Percentiles rank a stretch among this genome's conserved stretches.
phyloP scores from a whole-genome alignment of 495 filamentous ascomycete species.

The Penicillium ochrochloron region DNA sequence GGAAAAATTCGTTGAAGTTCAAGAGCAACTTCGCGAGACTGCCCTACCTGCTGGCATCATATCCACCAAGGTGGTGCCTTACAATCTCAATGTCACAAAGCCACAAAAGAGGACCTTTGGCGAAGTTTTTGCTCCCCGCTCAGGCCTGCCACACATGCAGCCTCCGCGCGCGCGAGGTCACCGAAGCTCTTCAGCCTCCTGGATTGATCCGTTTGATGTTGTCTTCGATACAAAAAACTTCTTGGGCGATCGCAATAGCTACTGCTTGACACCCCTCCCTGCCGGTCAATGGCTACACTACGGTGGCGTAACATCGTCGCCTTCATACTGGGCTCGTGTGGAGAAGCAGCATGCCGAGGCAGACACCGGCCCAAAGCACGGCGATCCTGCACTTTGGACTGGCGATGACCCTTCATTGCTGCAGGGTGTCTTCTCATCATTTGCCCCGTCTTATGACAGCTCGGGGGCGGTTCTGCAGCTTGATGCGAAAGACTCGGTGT shows the following conservation, averaged over 20 bases:
- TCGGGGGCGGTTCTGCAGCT: slow-evolving; percentile 72
- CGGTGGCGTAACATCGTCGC: slow-evolving; percentile 47
- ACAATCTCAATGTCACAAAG: slow-evolving; percentile 44
- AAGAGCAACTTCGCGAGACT: slow-evolving; percentile 60
- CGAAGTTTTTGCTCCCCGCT: slow-evolving; percentile 77
- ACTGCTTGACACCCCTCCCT: slow-evolving; percentile 45
- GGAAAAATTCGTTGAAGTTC: slow-evolving; percentile 52
- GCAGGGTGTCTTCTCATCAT: slow-evolving; percentile 82
- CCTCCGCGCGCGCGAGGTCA: slow-evolving; percentile 57
- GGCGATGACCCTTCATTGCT: slow-evolving; percentile 62
- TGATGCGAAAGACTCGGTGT: slow-evolving; percentile 73
- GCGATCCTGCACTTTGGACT: slow-evolving; percentile 40
- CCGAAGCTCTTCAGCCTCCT: slow-evolving; percentile 34
- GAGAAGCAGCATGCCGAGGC: slow-evolving; percentile 37
- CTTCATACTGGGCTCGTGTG: slow-evolving; percentile 47
- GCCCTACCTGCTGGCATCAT: slow-evolving; percentile 75
- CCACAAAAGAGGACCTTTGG: slow-evolving; percentile 68
- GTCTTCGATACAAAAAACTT: slow-evolving; percentile 42
- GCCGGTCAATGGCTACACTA: slow-evolving; percentile 51
- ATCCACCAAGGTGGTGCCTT: slow-evolving; percentile 68
- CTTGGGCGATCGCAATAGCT: slow-evolving; percentile 46
- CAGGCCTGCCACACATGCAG: slow-evolving; percentile 66
- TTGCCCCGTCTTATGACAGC: slow-evolving; percentile 84
- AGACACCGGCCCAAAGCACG: slow-evolving; percentile 22
- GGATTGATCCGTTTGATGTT: slow-evolving; percentile 51